phyloP scores from a whole-genome alignment of 2,329 filamentous ascomycete species.

The Microthyrium microscopicum region DNA sequence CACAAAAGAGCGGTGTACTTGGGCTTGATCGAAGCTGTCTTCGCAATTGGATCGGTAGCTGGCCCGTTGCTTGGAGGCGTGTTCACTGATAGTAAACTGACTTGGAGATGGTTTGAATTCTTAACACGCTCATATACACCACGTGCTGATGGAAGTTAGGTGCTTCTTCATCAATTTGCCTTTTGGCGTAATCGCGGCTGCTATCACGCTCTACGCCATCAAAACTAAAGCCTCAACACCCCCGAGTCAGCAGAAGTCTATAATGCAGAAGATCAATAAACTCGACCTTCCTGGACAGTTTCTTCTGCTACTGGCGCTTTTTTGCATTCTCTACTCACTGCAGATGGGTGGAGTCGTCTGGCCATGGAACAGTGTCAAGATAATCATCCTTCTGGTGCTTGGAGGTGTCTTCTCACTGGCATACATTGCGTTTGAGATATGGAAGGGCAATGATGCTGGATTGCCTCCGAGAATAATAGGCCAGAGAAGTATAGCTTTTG shows the following conservation, averaged over 20 bases:
- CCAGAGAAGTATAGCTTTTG: conserved; percentile 2
- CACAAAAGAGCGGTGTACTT: conserved; percentile 4
- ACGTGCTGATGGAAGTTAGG: too few species aligned
- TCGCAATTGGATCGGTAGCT: conserved; percentile 23
- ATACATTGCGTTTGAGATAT: conserved; percentile 19
- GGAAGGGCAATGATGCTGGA: conserved; percentile 3
- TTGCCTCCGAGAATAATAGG: conserved; percentile 4
- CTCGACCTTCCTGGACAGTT: conserved; percentile 20
- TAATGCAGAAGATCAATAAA: conserved; percentile 10
- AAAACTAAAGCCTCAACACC: conserved; percentile 9
- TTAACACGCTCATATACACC: too few species aligned
- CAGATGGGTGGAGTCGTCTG: conserved; percentile 21
- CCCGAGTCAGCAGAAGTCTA: conserved; percentile 2
- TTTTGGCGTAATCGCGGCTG: conserved; percentile 12
- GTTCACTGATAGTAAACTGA: conserved; percentile 21
- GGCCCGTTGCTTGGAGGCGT: conserved; percentile 29
- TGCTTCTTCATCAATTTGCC: conserved; percentile 14
- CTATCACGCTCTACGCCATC: conserved; percentile 23
- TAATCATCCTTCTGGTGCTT: conserved; percentile 29
- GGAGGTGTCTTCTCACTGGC: conserved; percentile 23
- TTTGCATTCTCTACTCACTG: conserved; percentile 18
- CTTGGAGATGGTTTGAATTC: conserved; percentile 18
- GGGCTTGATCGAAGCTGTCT: conserved; percentile 21
- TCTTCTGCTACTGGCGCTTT: conserved; percentile 17
- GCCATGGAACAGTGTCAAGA: conserved; percentile 24